Conservation (phyloP, 176 grass and related monocot species). For the Elymus sibiricus region DNA sequence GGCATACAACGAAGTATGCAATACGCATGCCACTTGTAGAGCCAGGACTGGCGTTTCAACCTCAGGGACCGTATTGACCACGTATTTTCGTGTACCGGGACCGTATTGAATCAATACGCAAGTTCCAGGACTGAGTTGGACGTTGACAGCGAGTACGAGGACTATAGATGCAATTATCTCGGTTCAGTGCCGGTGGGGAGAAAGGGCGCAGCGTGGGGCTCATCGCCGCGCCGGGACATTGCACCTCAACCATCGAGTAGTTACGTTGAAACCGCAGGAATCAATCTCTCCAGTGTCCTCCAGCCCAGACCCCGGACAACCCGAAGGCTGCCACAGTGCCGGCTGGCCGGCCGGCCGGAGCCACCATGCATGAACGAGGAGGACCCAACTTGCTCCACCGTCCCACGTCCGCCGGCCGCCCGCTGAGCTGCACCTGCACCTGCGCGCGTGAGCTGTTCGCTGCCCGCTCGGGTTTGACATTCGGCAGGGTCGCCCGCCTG, state of each 20-base stretch:
- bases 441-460: background rate
- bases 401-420: constrained; percentile 27
- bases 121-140: no score
- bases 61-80: no score
- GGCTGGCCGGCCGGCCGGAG: constrained; percentile 19
- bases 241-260: background rate
- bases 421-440: constrained; percentile 28
- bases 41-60: no score
- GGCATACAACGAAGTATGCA: no score
- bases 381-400: constrained; percentile 45
- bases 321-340: constrained; percentile 12
- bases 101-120: no score
- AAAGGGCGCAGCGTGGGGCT: background rate
- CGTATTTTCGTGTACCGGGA: no score
- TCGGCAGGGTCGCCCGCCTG: background rate
- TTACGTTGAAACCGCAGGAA: background rate
- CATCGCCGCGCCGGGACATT: background rate
- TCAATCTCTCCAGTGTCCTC: background rate
- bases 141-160: no score
- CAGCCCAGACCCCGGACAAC: constrained; percentile 6
- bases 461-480: constrained; percentile 29
- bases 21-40: no score
- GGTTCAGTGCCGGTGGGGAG: background rate
- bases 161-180: no score
- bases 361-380: background rate